A percentile compares a stretch with the other conserved stretches of the same genome.
phyloP scores from a whole-genome alignment of 2,329 filamentous ascomycete species.

The Hirsutella rhossiliensis region DNA sequence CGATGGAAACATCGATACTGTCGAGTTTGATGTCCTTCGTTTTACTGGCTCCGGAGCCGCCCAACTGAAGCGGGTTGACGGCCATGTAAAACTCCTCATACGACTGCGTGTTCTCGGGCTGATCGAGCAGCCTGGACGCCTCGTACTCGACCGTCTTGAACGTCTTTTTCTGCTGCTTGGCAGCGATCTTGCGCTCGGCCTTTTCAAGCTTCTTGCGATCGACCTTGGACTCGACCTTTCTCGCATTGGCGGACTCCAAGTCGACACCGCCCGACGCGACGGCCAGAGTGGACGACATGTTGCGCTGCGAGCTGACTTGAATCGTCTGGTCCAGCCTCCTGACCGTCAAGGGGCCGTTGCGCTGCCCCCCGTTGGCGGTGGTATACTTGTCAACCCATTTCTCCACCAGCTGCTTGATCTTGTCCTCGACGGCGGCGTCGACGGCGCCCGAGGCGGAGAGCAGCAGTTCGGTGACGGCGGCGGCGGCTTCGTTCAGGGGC shows the following conservation, averaged over 20 bases:
- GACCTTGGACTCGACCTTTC: slow-evolving; percentile 95
- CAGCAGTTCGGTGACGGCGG: slow-evolving; percentile 75
- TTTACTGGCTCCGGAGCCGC: slow-evolving; percentile 60
- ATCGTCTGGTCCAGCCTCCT: slow-evolving; percentile 87
- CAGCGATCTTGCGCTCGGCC: slow-evolving; percentile 91
- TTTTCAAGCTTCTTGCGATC: slow-evolving; percentile 99
- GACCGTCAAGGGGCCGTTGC: slow-evolving; percentile 62
- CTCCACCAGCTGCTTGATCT: slow-evolving; percentile 71
- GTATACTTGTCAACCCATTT: slow-evolving; percentile 82
- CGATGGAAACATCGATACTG: slow-evolving; percentile 87
- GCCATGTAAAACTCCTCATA: slow-evolving; percentile 99
- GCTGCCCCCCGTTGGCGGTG: slow-evolving; percentile 59
- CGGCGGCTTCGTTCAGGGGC: slow-evolving; percentile 74
- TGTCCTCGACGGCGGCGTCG: slow-evolving; percentile 57
- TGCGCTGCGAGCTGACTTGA: slow-evolving; percentile 85
- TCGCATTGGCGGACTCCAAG: slow-evolving; percentile 79
- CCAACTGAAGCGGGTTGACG: slow-evolving; percentile 90
- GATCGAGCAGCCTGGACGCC: slow-evolving; percentile 76
- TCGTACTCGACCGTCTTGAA: slow-evolving; percentile 99
- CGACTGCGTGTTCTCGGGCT: slow-evolving; percentile 71
- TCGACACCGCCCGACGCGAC: slow-evolving; percentile 77
- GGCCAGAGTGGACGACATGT: slow-evolving; percentile 91
- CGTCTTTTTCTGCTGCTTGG: slow-evolving; percentile 95
- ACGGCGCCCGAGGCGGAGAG: slow-evolving; percentile 85
- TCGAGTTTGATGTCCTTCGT: slow-evolving; percentile 99